Base-by-base conservation (phyloP, 2,329 filamentous ascomycete species). In the Dactylellina leptospora region DNA sequence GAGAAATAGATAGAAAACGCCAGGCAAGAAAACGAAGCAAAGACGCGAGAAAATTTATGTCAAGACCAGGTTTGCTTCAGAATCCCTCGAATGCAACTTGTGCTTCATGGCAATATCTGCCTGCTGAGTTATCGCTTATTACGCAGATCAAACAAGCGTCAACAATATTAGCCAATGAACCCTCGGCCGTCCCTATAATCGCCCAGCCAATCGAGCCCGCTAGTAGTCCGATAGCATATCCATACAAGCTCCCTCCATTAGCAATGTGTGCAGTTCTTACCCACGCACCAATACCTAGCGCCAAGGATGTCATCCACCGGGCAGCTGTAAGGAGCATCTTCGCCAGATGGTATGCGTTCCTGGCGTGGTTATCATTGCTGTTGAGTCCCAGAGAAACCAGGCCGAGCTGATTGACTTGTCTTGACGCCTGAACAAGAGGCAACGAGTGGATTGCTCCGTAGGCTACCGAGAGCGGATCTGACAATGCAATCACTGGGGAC, bases 161-260 rank as follows among this genome's bases (percentile, higher is more conserved):
- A 3, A 96, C 86, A 56, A 96, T 92, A 58, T 91, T 91, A 55
- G 90, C 90, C 22, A 96, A 82, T 16, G 96, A 90, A 11, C 92
- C 90, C 78, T 96, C 93, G 85, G 96, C 93, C 1, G 92, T 90
- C 23, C 92, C 92, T 54, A 99, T 83, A 0, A 97, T 88, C 3
- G 91, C 92, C 88, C 95, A 99, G 5, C 95, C 95, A 76, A 99
- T 97, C 60, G 93, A 92, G 72, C 91, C 92, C 13, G 95, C 95
- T 75, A 97, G 89, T 74, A 99, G 80, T 8, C 93, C 95, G 20
- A 99, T 91, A 1, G 97, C 86, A 78, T 97, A 99, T 1, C 93
- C 95, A 79, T 99, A 99, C 22, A 95, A 84, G 76, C 92, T 96
- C 6, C 95, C 95, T 47, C 86, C 86, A 54, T 89, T 78, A 0